Evolutionary conservation across 805 yeast species (phyloP), one percentile per base, ranked within the genome.

Genomic region (Yarrowia sp.): DNA sequence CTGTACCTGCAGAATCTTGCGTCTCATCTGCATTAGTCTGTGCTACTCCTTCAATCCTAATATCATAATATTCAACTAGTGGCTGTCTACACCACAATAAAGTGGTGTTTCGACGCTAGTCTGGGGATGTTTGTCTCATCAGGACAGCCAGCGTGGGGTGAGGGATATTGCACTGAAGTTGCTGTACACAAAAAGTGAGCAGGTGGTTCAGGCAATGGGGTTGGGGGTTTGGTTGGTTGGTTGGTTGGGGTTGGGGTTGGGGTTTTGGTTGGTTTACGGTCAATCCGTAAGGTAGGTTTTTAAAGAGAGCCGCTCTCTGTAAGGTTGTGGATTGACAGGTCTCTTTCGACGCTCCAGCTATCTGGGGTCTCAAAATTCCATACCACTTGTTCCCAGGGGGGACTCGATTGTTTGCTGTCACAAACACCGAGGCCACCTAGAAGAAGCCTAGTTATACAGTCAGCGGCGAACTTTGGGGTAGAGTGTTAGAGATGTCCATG

Each of bases 71-170:
- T 11, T 9, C 19, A 10, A 28, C 51, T 26, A 44, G 51, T 17
- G 51, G 51, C 51, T 44, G 51, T 28, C 51, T 44, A 44, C 51
- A 44, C 51, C n/a, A 44, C 51, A 41, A 12, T 43, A 9, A 26
- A 24, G 51, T 28, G n/a, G 51, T 44, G 51, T 44, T 44, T 28
- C 51, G 51, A 44, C 51, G 32, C 51, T 26, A 26, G 51, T 28
- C 33, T 8, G 33, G 19, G 51, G 5, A 26, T 26, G 30, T 4
- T 17, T 1, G 51, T 44, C 51, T 44, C 51, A 17, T 44, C 51
- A 44, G 51, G 51, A 44, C 51, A 44, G 51, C 51, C 33, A 26
- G 19, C 24, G 46, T 19, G 14, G 46, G 28, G 12, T 11, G 44
- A 22, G 26, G 16, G 17, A 9, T n/a, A n/a, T n/a, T n/a, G n/a